A percentile compares a stretch with the other conserved stretches of the same genome.
Evolutionary conservation across 1,284 basidiomycete genomes (phyloP).

Genomic region (Apiotrichum gracile): DNA sequence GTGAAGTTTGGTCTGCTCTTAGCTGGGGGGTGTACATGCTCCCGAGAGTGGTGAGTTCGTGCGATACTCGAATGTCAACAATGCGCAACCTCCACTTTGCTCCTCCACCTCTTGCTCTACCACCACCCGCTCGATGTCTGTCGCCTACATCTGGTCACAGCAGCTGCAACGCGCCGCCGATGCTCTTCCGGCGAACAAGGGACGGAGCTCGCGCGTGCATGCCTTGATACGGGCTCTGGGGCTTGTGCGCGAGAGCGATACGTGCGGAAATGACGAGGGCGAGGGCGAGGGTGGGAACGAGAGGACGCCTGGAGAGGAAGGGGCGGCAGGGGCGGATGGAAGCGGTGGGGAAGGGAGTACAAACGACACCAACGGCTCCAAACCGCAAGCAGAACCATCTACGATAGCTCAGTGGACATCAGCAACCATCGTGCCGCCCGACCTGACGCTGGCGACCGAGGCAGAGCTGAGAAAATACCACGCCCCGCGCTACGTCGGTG

Average conservation of each 20-base stretch:
- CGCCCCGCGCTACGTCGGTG: slow-evolving; percentile 46
- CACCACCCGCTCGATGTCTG: too few species aligned
- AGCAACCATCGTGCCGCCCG: slow-evolving; percentile 22
- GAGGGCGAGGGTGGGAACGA: slow-evolving; percentile 47
- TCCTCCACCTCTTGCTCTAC: too few species aligned
- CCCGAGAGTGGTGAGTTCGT: too few species aligned
- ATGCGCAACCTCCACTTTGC: too few species aligned
- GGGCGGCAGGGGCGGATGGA: too few species aligned
- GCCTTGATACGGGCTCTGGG: slow-evolving; percentile 59
- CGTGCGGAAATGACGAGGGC: slow-evolving; percentile 44
- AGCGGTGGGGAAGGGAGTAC: not conserved
- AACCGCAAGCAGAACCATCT: not conserved
- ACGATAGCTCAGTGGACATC: not conserved
- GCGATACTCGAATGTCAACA: too few species aligned
- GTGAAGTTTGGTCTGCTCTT: too few species aligned
- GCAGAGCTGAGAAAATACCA: slow-evolving; percentile 47
- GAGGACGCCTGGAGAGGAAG: too few species aligned
- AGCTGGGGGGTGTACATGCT: too few species aligned
- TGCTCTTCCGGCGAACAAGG: slow-evolving; percentile 71
- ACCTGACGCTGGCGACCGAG: slow-evolving; percentile 23
- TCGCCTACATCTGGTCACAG: slow-evolving; percentile 36
- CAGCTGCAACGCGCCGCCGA: slow-evolving; percentile 31
- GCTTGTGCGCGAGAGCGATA: slow-evolving; percentile 53
- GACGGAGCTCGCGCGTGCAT: slow-evolving; percentile 75
- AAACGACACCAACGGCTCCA: not conserved